Percentiles rank a stretch among this genome's conserved stretches.
These are phyloP conservation scores for Ceriops tagal DNA, from an alignment of 345 rosid genomes.

Conservation along the genomic window DNA sequence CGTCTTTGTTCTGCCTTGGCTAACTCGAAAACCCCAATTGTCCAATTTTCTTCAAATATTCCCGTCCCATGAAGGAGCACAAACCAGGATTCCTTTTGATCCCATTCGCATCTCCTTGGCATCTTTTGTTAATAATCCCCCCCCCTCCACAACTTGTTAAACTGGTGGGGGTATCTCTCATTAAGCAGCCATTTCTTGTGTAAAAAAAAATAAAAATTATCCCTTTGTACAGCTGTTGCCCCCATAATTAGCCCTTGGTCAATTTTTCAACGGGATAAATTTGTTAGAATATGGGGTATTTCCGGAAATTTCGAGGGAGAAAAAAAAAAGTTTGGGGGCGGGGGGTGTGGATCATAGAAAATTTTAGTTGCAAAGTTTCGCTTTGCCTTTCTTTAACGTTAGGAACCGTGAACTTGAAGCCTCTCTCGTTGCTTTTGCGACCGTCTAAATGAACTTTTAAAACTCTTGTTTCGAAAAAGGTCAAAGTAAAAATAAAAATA, in stretches of 20 bases:
- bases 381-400: neutral
- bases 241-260: neutral
- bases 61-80: no score
- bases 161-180: no score
- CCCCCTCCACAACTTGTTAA: no score
- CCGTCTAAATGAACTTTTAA: slow-evolving; percentile 11
- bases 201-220: neutral
- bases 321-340: neutral
- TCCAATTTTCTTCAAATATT: no score
- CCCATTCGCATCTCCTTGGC: neutral
- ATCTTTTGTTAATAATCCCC: no score
- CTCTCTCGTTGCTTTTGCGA: neutral
- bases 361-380: slow-evolving; percentile 8
- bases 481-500: neutral
- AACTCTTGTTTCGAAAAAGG: neutral
- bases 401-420: no score
- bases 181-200: no score
- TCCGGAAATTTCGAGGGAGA: slow-evolving; percentile 5
- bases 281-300: slow-evolving; percentile 1
- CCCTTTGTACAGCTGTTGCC: slow-evolving; percentile 21
- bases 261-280: neutral
- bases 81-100: neutral
- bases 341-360: no score
- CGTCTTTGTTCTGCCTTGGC: no score
- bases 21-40: no score